Evolutionary conservation across 768 basidiomycete species (phyloP), one percentile per base, ranked within the genome.

Genomic region (Calocybe cyanea): DNA sequence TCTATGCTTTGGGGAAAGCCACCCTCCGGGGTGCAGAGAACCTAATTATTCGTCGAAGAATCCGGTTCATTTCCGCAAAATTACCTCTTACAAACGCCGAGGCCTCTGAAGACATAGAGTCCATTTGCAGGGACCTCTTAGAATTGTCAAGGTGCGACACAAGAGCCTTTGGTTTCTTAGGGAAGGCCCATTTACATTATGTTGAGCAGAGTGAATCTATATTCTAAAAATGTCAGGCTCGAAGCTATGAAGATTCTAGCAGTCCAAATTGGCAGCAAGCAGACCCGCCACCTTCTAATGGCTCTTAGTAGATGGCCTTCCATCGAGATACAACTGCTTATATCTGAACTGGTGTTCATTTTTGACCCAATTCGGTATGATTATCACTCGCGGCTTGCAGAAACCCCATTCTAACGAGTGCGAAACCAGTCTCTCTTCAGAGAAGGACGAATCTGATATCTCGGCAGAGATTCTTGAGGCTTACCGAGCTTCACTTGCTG

Each of bases 11-110:
- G 7, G 62, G 62, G 7, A 57, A 63, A 33, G 48, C 53, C 8
- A 59, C 59, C 8, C 30, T 61, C 24, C 58, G 62, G 2, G 60
- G 58, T 13, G 56, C 56, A 11, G 62, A 60, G 45, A 47, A 51
- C 4, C 41, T 60, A 9, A 56, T 60, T n/a, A 63, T 63, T 36
- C 41, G 36, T 17, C 41, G 51, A 38, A 41, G 56, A 8, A 41
- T 63, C 39, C 19, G 33, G 4, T 33, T 43, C 20, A 55, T 60
- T 30, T 47, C 40, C 14, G 35, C 50, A 14, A 39, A 39, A 10
- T 49, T 44, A 31, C 42, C 47, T 2, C 6, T 42, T 2, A 9
- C 30, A 14, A 23, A 56, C 25, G 49, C 52, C 2, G 17, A 41
- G 4, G 34, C 30, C 21, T 43, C 50, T 1, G 47, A 46, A 32